Base-by-base conservation (phyloP, 257 asterid genomes). In the Plectranthus barbatus region DNA sequence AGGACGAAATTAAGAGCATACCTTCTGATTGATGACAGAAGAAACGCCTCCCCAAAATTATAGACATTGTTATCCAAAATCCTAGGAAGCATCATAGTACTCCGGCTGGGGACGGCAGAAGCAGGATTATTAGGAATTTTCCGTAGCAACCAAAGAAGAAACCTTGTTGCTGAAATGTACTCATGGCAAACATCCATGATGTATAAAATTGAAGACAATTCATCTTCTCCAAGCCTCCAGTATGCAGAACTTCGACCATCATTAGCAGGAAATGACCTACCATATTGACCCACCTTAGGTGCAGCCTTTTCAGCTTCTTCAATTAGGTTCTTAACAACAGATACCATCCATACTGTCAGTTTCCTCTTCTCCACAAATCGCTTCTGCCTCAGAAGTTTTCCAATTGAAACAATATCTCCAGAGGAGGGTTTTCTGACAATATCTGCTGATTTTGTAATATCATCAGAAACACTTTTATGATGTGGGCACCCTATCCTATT, bases 151-250 rank as follows among this genome's bases (percentile, higher is more conserved):
- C 95, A 90, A 6, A 86, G 78, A 72, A 94, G 96, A 80, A 94
- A 88, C 86, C 78, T 84, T 48, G 65, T 74, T 17, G 93, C 95
- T 53, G 87, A 79, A 52, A 84, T 83, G 45, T 80, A 82, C 64
- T 94, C 99, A 72, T 81, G 72, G 72, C 92, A 90, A 56, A 80
- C 71, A 78, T 94, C 99, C 91, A 90, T 81, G 76, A 94, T 71
- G 74, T 87, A 94, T 72, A 94, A 76, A 49, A 90, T 80, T 37
- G 79, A 60, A n/a, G 93, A 86, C 47, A 94, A 62, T 56, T 87
- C 96, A 69, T 90, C 93, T 78, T 90, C 97, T 49, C 97, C 91
- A 59, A 94, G 90, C 78, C 84, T 90, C 99, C 97, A 94, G 54
- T 70, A 70, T 6, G 60, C 66, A 51, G 88, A 67, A 68, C 80